phyloP scores from a whole-genome alignment of 495 filamentous ascomycete species.

The Tuber borchii region DNA sequence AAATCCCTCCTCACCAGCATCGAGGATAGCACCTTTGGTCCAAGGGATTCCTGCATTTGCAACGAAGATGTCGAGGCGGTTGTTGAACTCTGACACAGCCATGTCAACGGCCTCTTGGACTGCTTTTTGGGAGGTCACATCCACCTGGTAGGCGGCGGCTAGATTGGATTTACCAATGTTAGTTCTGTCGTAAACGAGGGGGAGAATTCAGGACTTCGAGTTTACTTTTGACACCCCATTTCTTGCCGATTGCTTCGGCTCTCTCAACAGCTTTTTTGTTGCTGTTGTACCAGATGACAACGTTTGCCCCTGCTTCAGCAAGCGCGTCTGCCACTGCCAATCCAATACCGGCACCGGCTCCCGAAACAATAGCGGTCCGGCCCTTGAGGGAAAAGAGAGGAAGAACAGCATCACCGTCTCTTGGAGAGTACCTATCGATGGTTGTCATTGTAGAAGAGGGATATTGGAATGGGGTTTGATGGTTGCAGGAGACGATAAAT shows the following conservation, averaged over 20 bases:
- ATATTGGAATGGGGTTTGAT: not conserved
- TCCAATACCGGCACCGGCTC: too few relatives aligned
- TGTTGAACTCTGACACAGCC: conserved; percentile 60
- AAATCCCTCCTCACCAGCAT: conserved; percentile 48
- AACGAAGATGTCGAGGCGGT: conserved; percentile 70
- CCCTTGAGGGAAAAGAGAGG: conserved; percentile 79
- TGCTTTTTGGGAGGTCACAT: conserved; percentile 55
- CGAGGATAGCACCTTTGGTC: conserved; percentile 62
- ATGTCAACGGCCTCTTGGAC: conserved; percentile 56
- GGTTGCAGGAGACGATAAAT: not conserved
- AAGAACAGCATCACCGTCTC: conserved; percentile 54
- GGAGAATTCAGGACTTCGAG: not conserved
- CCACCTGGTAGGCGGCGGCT: conserved; percentile 72
- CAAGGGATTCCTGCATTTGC: too few relatives aligned
- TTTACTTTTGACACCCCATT: conserved; percentile 74
- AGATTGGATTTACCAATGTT: not conserved
- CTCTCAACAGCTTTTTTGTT: too few relatives aligned
- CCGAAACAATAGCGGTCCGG: too few relatives aligned
- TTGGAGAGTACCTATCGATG: conserved; percentile 47
- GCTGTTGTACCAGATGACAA: too few relatives aligned
- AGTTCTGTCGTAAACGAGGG: not conserved
- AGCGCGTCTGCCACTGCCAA: too few relatives aligned
- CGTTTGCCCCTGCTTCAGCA: too few relatives aligned
- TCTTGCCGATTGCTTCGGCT: too few relatives aligned
- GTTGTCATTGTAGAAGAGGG: conserved; percentile 31